Base-by-base conservation (phyloP, 805 yeast genomes). In the Wickerhamomyces ciferrii region DNA sequence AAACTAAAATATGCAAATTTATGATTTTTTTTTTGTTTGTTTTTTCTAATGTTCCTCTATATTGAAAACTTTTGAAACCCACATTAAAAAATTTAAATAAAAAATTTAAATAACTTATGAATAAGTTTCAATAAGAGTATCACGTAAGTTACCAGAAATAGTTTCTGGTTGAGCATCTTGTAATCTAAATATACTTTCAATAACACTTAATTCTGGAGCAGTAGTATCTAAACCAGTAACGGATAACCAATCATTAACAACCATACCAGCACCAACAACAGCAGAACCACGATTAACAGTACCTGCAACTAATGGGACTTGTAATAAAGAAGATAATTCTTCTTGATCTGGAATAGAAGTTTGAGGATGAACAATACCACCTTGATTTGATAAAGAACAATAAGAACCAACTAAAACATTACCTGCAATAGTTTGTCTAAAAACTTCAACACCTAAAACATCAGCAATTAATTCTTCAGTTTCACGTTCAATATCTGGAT, bases 401-500 rank as follows among this genome's bases (percentile, higher is more conserved):
- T 94, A 94, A 7, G 96, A 87, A 48, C 99, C 99, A 45, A 94
- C 99, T 51, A 94, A 77, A 48, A 94, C 97, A 69, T 94, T 92
- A 57, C 97, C 97, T 14, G 99, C 97, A 59, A 94, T 91, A 42
- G 99, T 94, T 71, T 94, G 99, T 74, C 98, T 85, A 79, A 94
- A 94, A 41, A 94, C 99, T 71, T 94, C 99, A 45, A 94, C 99
- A 50, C 99, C 99, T 48, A 94, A 77, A 15, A 91, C 97, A 68
- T 94, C 99, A 41, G 98, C 96, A 64, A 94, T 94, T 58, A 94
- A 74, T 73, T 94, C 99, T 72, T 94, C 99, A 44, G 99, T 94
- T 71, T 94, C 99, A 66, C 99, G 84, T 75, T 94, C 99, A 55
- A 94, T 89, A 72, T 94, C 99, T 43, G 99, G 99, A 69, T 94